Base-by-base conservation (phyloP, 345 rosid species). In the Cardamine chenopodiifolia region DNA sequence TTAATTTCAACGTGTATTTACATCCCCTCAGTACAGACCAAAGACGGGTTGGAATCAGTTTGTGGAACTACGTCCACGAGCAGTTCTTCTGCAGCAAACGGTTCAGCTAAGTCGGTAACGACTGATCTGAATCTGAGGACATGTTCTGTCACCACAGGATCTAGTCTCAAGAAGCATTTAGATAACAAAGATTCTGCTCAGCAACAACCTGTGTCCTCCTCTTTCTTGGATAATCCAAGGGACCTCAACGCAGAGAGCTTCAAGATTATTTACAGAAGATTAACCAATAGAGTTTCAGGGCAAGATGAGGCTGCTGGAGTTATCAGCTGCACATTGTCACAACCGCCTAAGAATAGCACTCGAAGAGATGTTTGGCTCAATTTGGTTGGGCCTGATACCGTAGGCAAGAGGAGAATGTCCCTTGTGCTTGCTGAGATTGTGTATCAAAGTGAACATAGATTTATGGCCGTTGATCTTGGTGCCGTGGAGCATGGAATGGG, bases 331-430 rank as follows among this genome's bases (percentile, higher is more conserved):
- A 71, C 78, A 0, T 62, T 88, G 59, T 70, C 76, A 22, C 62
- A 77, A 28, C 67, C 66, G 2, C 76, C 75, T 35, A 77, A 29
- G 55, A 11, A 1, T 8, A 60, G 58, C 26, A 79, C 75, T 37
- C 80, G 92, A 70, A 81, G 88, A 45, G 90, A 88, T 72, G 65
- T 87, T 40, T 90, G 97, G 94, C 72, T 90, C 45, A 83, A 81
- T 77, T 86, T 90, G 68, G 78, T 78, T 9, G 97, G 97, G 12
- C 80, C 84, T 6, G 92, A 91, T 73, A 68, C 70, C 44, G 71
- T 66, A 45, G 83, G 83, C 12, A 91, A 89, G 70, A 79, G 73
- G 78, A 87, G 79, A 79, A 80, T 85, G 58, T 91, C 92, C 6
- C 20, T 80, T 29, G 85, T 86, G 15, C 85, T 91, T 45, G 83